Base-by-base conservation (phyloP, 306 rosid species). In the Lathyrus sativus region DNA sequence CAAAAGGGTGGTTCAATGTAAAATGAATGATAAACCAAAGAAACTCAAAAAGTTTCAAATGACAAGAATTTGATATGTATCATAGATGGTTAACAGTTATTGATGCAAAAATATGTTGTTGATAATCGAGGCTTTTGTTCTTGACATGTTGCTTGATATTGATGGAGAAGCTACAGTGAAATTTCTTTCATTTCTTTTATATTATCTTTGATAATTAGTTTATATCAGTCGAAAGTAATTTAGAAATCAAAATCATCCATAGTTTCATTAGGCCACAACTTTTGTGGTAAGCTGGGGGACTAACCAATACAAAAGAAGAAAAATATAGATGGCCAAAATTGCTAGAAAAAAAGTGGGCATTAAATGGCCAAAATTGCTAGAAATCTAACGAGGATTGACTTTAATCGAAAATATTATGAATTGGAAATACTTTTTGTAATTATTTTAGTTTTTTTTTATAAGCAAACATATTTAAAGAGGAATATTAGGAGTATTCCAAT, bases 141-240 rank as follows among this genome's bases (percentile, higher is more conserved):
- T 37, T 13, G 45, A 15, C 29, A 48, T 63, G 49, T 19, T 61
- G 24, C 44, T 31, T 42, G 49, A 50, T 59, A 11, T 55, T 79
- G 15, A 49, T 11, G 12, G 41, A 74, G 19, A 60, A 72, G 35
- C 41, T 67, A 22, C 14, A 24, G 37, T 37, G 19, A 3, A 66
- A 48, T n/a, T 50, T 72, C n/a, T 67, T 31, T 58, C 5, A 9
- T 49, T 67, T 67, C 64, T 12, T 67, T 61, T 54, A 68, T 60
- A 42, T 59, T 67, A 39, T 29, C 65, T 18, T 17, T 24, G 14
- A 65, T 14, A 7, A 63, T 44, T 22, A 54, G 67, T 53, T 62
- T 76, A 61, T 62, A 43, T 58, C 33, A 70, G 62, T 76, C 18
- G 3, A 12, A 33, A 54, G 17, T 76, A 63, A 44, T 76, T 62